Evolutionary conservation across 805 yeast genomes (phyloP), one percentile per base, ranked within the genome.

Genomic region (Candida argentea): DNA sequence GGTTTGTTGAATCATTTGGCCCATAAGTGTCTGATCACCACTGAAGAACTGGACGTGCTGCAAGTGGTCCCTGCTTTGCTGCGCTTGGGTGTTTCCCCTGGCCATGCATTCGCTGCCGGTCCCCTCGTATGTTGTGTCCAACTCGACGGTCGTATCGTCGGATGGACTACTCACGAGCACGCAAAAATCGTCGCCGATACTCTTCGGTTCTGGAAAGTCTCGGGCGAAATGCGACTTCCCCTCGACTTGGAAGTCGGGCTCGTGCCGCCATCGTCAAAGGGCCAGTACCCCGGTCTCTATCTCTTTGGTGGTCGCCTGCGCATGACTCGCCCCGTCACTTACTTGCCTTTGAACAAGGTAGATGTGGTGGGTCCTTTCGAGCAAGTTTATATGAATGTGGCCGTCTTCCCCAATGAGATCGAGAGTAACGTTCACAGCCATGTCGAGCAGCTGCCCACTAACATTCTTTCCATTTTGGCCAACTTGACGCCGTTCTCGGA

Each of bases 401-500:
- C 98, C 2, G 95, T 89, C 15, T 76, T 91, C 6, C 94, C 96
- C 13, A 78, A 74, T 33, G 98, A 91, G 61, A 86, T 91, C 43
- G 76, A 76, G 47, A 70, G 66, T 37, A 73, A 82, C 42, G 63
- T 76, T 25, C 97, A 91, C 55, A 67, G 86, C 5, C 98, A 91
- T 50, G 97, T 89, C 38, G 98, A 91, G 61, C 86, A 70, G 54
- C 69, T 93, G 3, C 97, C 98, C 45, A 91, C 97, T 3, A 86
- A 91, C 56, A 85, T 91, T 28, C 64, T 91, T 43, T 86, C 96
- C 14, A 89, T 91, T 41, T 67, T 91, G 55, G 98, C 97, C 39
- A 91, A 91, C 59, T 69, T 91, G 65, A 91, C 98, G 2, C 98
- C 98, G 41, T 91, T 85, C 55, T 87, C 97, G 2, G 98, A 91